Conservation (phyloP, 2,329 filamentous ascomycete species). For the Rhytidhysteron rufulum region DNA sequence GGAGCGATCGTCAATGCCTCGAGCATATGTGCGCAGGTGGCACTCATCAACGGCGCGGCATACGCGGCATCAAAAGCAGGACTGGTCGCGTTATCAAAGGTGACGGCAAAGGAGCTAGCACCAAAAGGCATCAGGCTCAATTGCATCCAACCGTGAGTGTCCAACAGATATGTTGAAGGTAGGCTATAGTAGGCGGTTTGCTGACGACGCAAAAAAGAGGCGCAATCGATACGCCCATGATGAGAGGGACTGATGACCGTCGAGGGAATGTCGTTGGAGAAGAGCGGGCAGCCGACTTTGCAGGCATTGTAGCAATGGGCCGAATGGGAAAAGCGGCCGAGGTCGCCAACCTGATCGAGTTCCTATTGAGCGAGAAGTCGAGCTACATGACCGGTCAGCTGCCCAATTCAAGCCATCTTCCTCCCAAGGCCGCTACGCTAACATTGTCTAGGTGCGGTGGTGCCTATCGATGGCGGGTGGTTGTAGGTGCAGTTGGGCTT, state of each 20-base stretch:
- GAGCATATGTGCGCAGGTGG: neutral
- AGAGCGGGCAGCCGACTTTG: no score
- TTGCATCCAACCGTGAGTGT: neutral
- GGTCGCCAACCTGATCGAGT: constrained; percentile 4
- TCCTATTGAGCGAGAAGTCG: neutral
- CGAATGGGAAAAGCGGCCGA: constrained; percentile 4
- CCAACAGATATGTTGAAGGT: no score
- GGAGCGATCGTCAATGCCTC: neutral
- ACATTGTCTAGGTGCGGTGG: neutral
- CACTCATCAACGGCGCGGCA: neutral
- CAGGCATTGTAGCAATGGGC: neutral
- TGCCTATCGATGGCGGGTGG: neutral
- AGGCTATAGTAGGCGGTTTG: no score
- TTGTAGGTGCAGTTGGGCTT: no score
- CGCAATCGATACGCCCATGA: neutral
- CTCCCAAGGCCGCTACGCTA: neutral
- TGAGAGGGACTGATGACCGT: neutral
- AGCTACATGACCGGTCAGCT: neutral
- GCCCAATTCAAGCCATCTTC: neutral
- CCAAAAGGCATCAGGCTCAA: constrained; percentile 1
- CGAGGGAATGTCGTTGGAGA: neutral
- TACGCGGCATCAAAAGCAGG: neutral
- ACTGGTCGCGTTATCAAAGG: neutral
- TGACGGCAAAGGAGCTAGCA: neutral
- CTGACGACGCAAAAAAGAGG: no score